phyloP scores from a whole-genome alignment of 2,329 filamentous ascomycete species.

The Amauroascus niger region DNA sequence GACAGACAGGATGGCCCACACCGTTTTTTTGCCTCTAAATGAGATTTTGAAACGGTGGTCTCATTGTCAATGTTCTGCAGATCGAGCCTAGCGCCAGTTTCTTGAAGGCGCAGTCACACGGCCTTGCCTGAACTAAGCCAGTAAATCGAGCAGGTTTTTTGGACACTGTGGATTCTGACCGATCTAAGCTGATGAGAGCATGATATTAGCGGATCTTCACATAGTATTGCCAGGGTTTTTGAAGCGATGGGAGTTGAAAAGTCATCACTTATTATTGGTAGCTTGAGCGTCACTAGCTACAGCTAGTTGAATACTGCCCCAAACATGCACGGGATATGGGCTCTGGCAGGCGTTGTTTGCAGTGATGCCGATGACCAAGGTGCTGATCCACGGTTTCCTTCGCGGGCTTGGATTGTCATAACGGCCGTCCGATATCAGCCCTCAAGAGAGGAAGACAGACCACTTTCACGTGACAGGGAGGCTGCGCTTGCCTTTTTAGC shows the following conservation, averaged over 20 bases:
- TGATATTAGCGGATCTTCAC: neutral
- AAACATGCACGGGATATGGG: neutral
- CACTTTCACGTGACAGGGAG: conserved; percentile 3
- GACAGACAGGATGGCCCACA: neutral
- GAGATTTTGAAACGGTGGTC: no score
- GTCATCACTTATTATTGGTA: no score
- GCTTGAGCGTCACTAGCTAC: neutral
- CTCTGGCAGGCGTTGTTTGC: neutral
- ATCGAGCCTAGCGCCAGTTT: neutral
- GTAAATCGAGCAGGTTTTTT: neutral
- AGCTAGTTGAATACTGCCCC: neutral
- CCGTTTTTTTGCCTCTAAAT: neutral
- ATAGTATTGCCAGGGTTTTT: no score
- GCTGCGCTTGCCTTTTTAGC: neutral
- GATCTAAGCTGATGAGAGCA: neutral
- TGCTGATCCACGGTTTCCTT: no score
- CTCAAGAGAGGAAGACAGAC: no score
- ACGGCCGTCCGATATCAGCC: no score
- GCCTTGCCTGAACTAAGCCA: neutral
- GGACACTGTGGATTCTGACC: neutral
- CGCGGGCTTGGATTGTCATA: no score
- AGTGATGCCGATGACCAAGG: no score
- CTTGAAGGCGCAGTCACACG: neutral
- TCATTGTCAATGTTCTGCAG: no score
- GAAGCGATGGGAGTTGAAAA: no score